phyloP scores from a whole-genome alignment of 768 basidiomycete species.

The Nevesoporus exiguus region DNA sequence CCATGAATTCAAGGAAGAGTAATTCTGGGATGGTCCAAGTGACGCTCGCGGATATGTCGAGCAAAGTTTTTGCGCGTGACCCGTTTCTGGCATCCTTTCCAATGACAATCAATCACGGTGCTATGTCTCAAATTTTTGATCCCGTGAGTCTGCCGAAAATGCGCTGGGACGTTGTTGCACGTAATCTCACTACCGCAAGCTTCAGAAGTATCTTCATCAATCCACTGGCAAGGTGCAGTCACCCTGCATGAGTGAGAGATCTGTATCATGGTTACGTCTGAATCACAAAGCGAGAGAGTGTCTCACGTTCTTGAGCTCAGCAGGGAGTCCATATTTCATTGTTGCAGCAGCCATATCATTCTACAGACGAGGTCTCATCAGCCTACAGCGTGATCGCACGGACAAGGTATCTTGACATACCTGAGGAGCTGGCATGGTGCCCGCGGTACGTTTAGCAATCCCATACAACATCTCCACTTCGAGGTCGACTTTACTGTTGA shows the following conservation, averaged over 20 bases:
- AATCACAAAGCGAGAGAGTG: too few relatives aligned
- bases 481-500: not conserved
- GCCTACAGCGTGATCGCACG: too few relatives aligned
- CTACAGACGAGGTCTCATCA: too few relatives aligned
- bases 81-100: not conserved
- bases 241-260: not conserved
- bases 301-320: too few relatives aligned
- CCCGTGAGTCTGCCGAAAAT: not conserved
- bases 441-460: too few relatives aligned
- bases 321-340: too few relatives aligned
- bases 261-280: not conserved
- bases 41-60: constrained; percentile 5
- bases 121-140: not conserved
- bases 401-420: not conserved
- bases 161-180: not conserved
- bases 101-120: not conserved
- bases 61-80: not conserved
- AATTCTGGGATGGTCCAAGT: not conserved
- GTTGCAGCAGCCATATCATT: too few relatives aligned
- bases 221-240: not conserved
- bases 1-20: too few relatives aligned
- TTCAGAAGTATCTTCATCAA: not conserved
- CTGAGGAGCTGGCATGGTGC: not conserved
- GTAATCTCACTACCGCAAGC: not conserved
- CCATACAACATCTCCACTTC: not conserved